Conservation (phyloP, 768 basidiomycete species). For the Macrolepiota albuminosa region DNA sequence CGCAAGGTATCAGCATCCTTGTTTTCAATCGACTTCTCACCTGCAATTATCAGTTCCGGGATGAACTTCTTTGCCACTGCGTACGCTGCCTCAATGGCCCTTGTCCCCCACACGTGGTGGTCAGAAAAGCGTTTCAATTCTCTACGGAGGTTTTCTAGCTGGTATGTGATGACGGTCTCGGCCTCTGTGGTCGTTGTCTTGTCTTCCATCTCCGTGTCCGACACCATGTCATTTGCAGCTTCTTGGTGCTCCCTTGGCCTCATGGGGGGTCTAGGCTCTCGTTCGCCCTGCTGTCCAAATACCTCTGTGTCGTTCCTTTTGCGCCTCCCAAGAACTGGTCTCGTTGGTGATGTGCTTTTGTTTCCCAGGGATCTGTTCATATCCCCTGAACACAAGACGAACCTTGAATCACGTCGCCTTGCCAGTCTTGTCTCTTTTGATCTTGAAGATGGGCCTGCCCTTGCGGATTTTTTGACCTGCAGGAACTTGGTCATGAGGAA, state of each 20-base stretch:
- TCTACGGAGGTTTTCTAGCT: not conserved
- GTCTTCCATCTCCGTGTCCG: not conserved
- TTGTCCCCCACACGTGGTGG: not conserved
- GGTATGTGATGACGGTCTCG: not conserved
- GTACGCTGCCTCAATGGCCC: not conserved
- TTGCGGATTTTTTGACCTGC: too few species aligned
- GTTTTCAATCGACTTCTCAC: not conserved
- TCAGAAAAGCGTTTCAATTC: not conserved
- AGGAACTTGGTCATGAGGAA: too few species aligned
- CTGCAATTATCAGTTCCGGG: not conserved
- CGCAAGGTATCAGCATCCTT: too few species aligned
- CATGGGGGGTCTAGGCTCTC: not conserved
- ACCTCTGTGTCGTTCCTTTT: not conserved
- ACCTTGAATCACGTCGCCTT: too few species aligned
- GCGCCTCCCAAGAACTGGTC: not conserved
- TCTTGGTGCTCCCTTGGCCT: not conserved
- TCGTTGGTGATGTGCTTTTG: not conserved
- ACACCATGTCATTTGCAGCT: not conserved
- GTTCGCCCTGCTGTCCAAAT: not conserved
- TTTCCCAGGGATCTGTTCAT: too few species aligned
- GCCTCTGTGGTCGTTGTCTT: not conserved
- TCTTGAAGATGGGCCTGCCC: too few species aligned
- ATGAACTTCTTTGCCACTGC: not conserved
- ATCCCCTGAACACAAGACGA: too few species aligned
- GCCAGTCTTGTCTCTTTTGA: too few species aligned